Conservation (phyloP, 805 yeast genomes). For the Alloascoidea africana region DNA sequence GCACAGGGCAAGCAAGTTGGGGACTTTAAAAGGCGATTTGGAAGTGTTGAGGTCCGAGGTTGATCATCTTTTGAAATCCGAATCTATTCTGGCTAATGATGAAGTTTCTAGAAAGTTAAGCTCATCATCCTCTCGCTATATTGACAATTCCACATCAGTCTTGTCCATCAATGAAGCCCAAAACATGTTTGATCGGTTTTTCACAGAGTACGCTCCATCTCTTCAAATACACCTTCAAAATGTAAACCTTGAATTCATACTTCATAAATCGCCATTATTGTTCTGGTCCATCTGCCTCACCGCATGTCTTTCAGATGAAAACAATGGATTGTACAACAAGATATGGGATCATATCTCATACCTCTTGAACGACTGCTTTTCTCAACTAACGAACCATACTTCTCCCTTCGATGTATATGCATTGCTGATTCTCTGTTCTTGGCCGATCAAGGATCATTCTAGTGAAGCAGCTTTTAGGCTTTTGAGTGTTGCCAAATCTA, state of each 20-base stretch:
- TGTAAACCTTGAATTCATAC: slow-evolving; percentile 23
- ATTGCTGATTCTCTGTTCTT: slow-evolving; percentile 60
- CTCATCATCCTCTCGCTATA: neutral
- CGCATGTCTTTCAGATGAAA: slow-evolving; percentile 45
- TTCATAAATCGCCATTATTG: slow-evolving; percentile 66
- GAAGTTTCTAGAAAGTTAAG: neutral
- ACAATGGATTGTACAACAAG: slow-evolving; percentile 50
- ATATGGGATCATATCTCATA: slow-evolving; percentile 69
- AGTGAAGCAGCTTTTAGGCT: slow-evolving; percentile 88
- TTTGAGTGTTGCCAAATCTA: slow-evolving; percentile 70
- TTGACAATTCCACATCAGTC: slow-evolving; percentile 10
- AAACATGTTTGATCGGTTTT: slow-evolving; percentile 56
- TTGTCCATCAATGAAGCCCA: slow-evolving; percentile 54
- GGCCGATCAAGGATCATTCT: slow-evolving; percentile 88
- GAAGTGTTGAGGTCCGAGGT: neutral
- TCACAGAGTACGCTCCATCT: slow-evolving; percentile 52
- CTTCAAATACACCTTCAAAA: slow-evolving; percentile 68
- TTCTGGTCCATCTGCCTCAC: slow-evolving; percentile 88
- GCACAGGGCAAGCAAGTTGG: slow-evolving; percentile 1
- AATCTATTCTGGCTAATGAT: neutral
- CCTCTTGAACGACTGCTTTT: slow-evolving; percentile 66
- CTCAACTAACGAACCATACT: slow-evolving; percentile 86
- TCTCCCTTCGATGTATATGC: slow-evolving; percentile 83
- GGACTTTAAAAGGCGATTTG: neutral
- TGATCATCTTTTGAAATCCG: neutral